Base-by-base conservation (phyloP, 2,329 filamentous ascomycete genomes). In the Ascochyta clinopodiicola region DNA sequence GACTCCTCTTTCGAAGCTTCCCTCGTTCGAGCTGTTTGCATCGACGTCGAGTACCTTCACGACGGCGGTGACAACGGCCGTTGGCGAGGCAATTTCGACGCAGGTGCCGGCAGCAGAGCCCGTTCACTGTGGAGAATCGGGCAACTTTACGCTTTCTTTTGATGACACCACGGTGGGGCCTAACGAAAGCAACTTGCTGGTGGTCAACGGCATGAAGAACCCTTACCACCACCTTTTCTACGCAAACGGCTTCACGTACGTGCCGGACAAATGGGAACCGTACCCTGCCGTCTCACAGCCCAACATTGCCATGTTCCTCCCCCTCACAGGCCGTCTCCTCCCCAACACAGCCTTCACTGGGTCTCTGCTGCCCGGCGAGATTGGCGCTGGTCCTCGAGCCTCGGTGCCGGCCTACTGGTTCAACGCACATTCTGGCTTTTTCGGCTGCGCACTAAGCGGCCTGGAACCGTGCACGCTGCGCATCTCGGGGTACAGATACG, bases 151-250 rank as follows among this genome's bases (percentile, higher is more conserved):
- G 6, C 59, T 72, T 22, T 63, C 37, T 0, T 72, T 74, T n/a
- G 72, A 68, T 35, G 64, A 64, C 52, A 66, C 56, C 5, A 59
- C 61, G 7, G 66, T 68, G 19, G 56, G 59, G 4, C 40, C 57
- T 50, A 55, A 62, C 6, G 55, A 70, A 32, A 74, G 71, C 49
- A 68, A 76, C 31, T 66, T 77, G 32, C 60, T 79, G 17, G 74
- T 75, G 2, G 73, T 68, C 13, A 70, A 69, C 39, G 70, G 70
- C 7, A 72, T 83, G 53, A 77, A 73, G 59, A 79, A 77, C 50
- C 81, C 81, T 1, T 82, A 82, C 59, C 77, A 81, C 50, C 80
- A 83, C 62, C 75, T 84, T 43, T 78, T 77, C 64, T 84, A 81
- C 69, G 79, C 79, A 37, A 75, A 79, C 51, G 81, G 81, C 21